These are phyloP conservation scores for Porogramme epimiltina DNA, from an alignment of 1,284 basidiomycete species.

Conservation along the genomic window DNA sequence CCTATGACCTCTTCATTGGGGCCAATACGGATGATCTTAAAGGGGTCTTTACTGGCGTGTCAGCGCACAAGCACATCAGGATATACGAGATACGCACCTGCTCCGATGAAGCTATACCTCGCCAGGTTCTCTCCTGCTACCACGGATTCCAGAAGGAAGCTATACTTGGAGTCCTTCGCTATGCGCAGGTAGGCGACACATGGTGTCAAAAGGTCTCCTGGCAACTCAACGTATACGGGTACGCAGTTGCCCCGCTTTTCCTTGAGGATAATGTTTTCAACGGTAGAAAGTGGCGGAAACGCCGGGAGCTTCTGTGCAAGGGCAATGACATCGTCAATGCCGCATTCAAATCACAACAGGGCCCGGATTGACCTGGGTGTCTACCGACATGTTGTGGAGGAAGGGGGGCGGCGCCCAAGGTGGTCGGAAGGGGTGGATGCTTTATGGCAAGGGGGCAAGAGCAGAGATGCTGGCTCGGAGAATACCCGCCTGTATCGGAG, in stretches of 20 bases:
- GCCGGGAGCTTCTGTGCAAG: conserved; percentile 59
- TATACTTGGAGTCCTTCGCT: conserved; percentile 89
- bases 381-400: conserved; percentile 12
- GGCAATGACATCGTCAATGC: conserved; percentile 8
- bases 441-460: neutral
- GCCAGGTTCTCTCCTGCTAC: conserved; percentile 90
- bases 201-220: conserved; percentile 96
- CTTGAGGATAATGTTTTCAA: conserved; percentile 73
- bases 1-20: conserved; percentile 82
- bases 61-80: neutral
- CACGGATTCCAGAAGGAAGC: conserved; percentile 92
- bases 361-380: conserved; percentile 44
- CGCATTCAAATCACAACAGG: neutral
- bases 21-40: conserved; percentile 91
- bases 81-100: conserved; percentile 59
- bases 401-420: neutral
- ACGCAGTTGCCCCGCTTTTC: conserved; percentile 89
- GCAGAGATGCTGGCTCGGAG: neutral
- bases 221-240: conserved; percentile 90
- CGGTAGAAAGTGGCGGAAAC: conserved; percentile 64
- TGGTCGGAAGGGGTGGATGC: neutral
- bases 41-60: conserved; percentile 66
- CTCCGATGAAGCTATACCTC: conserved; percentile 95
- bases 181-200: conserved; percentile 96
- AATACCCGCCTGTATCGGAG: too few relatives aligned